Conservation (phyloP, 257 asterid genomes). For the Anisodus tanguticus region DNA sequence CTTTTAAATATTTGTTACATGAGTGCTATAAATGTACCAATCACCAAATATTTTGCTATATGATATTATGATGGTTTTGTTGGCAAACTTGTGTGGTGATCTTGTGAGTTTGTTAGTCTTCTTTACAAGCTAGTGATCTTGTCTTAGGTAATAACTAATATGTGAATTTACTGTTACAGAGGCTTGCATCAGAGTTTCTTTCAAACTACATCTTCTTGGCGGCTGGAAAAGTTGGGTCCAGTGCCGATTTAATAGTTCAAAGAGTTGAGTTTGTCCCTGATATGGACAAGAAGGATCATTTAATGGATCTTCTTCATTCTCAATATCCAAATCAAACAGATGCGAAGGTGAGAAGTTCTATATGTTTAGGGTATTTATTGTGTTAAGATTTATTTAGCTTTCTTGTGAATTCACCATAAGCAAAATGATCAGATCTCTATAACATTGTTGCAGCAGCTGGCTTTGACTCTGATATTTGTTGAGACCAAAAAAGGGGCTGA, state of each 20-base stretch:
- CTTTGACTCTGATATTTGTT: slow-evolving; percentile 67
- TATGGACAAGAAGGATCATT: slow-evolving; percentile 48
- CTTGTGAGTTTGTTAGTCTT: not conserved
- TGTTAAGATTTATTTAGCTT: not conserved
- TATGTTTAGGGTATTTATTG: not conserved
- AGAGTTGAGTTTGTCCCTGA: slow-evolving; percentile 65
- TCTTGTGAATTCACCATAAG: not conserved
- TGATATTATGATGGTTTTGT: not conserved
- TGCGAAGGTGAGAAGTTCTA: slow-evolving; percentile 47
- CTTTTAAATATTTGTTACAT: not conserved
- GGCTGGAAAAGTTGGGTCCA: slow-evolving; percentile 82
- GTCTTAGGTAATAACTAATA: not conserved
- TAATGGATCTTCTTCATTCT: slow-evolving; percentile 52
- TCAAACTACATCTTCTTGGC: slow-evolving; percentile 59
- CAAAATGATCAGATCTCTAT: not conserved
- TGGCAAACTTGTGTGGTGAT: not conserved
- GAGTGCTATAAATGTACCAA: not conserved
- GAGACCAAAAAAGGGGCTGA: slow-evolving; percentile 85
- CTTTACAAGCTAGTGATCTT: not conserved
- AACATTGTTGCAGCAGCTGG: slow-evolving; percentile 41
- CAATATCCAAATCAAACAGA: slow-evolving; percentile 37
- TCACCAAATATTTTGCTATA: not conserved
- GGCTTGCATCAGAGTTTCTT: slow-evolving; percentile 72
- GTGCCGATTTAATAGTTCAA: slow-evolving; percentile 68
- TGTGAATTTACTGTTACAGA: slow-evolving; percentile 43